Conservation (phyloP, 169 alveolate species). For the Plasmodium sp. region DNA sequence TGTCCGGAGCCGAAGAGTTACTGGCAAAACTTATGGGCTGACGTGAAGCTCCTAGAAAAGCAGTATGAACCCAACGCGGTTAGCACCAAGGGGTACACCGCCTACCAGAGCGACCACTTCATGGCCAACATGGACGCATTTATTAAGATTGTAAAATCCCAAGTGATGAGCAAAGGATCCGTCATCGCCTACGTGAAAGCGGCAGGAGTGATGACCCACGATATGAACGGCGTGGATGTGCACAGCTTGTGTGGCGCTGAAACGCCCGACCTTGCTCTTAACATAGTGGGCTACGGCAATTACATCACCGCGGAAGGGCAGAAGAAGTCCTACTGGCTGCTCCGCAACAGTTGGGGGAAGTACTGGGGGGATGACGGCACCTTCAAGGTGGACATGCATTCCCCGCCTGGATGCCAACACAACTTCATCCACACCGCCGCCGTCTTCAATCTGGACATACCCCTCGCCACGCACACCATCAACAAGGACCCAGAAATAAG, state of each 20-base stretch:
- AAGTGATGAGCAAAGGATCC: conserved; percentile 48
- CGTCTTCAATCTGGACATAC: neutral
- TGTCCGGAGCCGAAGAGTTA: neutral
- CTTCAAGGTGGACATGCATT: conserved; percentile 49
- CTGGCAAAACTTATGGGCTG: neutral
- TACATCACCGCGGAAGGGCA: conserved; percentile 11
- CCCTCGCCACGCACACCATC: neutral
- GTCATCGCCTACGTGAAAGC: conserved; percentile 49
- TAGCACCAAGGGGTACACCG: conserved; percentile 16
- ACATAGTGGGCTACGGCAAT: conserved; percentile 57
- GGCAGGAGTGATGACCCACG: neutral
- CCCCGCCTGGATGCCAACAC: neutral
- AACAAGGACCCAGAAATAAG: neutral
- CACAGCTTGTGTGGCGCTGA: conserved; percentile 24
- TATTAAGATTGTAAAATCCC: conserved; percentile 19
- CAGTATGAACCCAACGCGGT: neutral
- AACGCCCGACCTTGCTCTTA: conserved; percentile 40
- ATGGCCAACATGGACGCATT: conserved; percentile 27
- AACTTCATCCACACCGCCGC: conserved; percentile 23
- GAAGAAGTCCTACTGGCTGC: conserved; percentile 29
- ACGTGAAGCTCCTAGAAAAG: neutral
- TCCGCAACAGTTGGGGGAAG: conserved; percentile 39
- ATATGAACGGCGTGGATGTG: conserved; percentile 52
- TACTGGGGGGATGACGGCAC: conserved; percentile 40
- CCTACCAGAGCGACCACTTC: neutral